Conservation (phyloP, 139 green algal genomes). For the Volvox reticuliferus region DNA sequence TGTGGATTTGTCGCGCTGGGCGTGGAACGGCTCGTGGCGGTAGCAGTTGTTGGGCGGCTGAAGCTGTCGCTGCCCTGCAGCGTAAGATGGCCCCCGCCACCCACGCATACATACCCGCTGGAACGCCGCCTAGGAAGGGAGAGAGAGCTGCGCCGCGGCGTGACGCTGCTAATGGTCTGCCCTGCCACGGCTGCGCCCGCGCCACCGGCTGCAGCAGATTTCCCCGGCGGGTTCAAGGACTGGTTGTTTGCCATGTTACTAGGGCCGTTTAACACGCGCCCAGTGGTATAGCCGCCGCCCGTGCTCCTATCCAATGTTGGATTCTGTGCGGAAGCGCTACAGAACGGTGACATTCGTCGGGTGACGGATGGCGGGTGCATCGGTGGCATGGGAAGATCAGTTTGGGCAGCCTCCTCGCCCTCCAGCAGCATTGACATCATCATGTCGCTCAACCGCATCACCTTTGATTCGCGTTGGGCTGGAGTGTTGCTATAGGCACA, state of each 20-base stretch:
- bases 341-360: background rate
- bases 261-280: background rate
- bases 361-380: background rate
- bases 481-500: too few species aligned
- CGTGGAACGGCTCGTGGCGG: background rate
- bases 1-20: background rate
- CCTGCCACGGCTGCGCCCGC: background rate
- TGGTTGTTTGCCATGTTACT: too few species aligned
- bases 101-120: background rate
- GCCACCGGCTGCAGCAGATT: background rate
- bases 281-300: background rate
- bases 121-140: background rate
- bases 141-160: background rate
- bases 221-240: too few species aligned
- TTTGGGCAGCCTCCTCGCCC: background rate
- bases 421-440: conserved; percentile 15
- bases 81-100: background rate
- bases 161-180: background rate
- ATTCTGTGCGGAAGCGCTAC: background rate
- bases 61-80: conserved; percentile 5
- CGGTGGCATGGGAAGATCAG: background rate
- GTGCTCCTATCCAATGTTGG: background rate
- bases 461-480: background rate
- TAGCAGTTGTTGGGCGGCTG: background rate
- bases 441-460: background rate